Evolutionary conservation across 768 basidiomycete genomes (phyloP), one percentile per base, ranked within the genome.

Genomic region (Leccinum ochraceum): DNA sequence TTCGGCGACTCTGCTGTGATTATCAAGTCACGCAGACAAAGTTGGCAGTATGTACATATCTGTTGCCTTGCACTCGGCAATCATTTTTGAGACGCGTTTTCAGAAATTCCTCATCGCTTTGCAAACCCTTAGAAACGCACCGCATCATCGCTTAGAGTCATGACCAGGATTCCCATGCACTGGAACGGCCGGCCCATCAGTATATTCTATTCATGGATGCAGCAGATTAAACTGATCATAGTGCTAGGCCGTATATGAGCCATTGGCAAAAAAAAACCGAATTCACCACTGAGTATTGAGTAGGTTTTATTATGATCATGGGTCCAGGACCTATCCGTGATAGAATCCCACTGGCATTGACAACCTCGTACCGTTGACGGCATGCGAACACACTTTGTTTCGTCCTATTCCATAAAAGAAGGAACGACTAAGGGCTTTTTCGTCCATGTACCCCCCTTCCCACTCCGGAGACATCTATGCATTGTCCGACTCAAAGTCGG

Each of bases 401-500:
- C 42, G 36, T 46, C 22, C 32, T 34, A 11, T 34, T 34, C 8
- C 9, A 34, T 11, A 34, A 34, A 34, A 34, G 32, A 34, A 34
- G 32, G 32, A 34, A 34, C 11, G 32, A 13, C 11, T 11, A 34
- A 34, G 4, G 32, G 32, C 37, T 26, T 11, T 22, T 14, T 28
- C 34, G 9, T 46, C 49, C 48, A 70, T 66, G 66, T 10, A 44
- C 16, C 24, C 54, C 34, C 54, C 26, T 34, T 7, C 11, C 54
- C 9, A 37, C 14, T 36, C 24, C 46, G 63, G 60, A 57, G 53
- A 60, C 57, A 65, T 57, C 44, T 53, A 58, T 46, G 58, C 63
- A 2, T 48, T 60, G 1, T 52, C 61, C 17, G 69, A 66, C 62
- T 72, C 63, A 10, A 68, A 70, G 54, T 62, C 63, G n/a, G 60